phyloP scores from a whole-genome alignment of 2,329 filamentous ascomycete genomes.

The Paraphoma chrysanthemicola region DNA sequence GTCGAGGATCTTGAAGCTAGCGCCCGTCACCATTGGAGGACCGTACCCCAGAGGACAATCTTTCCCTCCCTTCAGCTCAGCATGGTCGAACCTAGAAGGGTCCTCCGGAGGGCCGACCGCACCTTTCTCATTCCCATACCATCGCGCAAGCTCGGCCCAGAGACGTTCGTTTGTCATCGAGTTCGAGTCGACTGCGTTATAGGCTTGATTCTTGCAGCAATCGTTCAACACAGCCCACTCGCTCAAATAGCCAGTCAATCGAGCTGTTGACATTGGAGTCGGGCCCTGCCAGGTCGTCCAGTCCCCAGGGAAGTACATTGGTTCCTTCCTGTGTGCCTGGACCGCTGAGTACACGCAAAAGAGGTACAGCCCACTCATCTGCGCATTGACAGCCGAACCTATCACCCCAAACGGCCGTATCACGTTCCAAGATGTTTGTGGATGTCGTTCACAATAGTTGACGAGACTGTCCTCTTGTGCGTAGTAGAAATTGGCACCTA shows the following conservation, averaged over 20 bases:
- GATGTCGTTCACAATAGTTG: slow-evolving; percentile 2
- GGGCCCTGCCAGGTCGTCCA: slow-evolving; percentile 10
- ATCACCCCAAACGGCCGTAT: slow-evolving; percentile 6
- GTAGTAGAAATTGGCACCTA: too few species aligned
- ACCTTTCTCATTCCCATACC: slow-evolving; percentile 9
- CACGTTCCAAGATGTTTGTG: slow-evolving; percentile 7
- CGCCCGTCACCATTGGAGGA: slow-evolving; percentile 3
- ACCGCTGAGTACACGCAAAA: slow-evolving; percentile 14
- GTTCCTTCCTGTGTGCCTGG: slow-evolving; percentile 14
- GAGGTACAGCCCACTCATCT: slow-evolving; percentile 6
- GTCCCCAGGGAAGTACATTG: slow-evolving; percentile 6
- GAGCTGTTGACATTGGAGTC: slow-evolving; percentile 10
- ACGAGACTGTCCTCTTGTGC: too few species aligned
- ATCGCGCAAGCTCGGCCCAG: slow-evolving; percentile 16
- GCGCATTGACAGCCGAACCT: slow-evolving; percentile 6
- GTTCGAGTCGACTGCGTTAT: slow-evolving; percentile 9
- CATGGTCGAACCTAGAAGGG: background rate
- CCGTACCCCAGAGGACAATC: slow-evolving; percentile 11
- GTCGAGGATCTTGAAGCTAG: slow-evolving; percentile 9
- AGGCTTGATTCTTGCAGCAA: slow-evolving; percentile 8
- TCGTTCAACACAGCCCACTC: slow-evolving; percentile 19
- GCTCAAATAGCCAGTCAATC: slow-evolving; percentile 17
- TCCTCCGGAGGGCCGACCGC: background rate
- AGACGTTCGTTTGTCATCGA: slow-evolving; percentile 13
- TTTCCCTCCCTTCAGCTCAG: slow-evolving; percentile 2